Evolutionary conservation across 345 rosid species (phyloP).

Genomic region (Brassica napus): Da-Ae NC_063448.1:3661501-3662000

Average conservation of each 20-base stretch:
- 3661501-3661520: neutral
- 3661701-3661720: neutral
- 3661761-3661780: neutral
- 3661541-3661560: too few relatives aligned
- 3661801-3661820: neutral
- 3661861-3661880: neutral
- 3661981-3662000: neutral
- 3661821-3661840: neutral
- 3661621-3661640: too few relatives aligned
- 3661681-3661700: too few relatives aligned
- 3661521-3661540: too few relatives aligned
- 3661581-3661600: too few relatives aligned
- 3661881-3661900: neutral
- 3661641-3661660: too few relatives aligned
- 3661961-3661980: neutral
- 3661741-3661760: neutral
- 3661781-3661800: neutral
- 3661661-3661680: too few relatives aligned
- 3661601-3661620: too few relatives aligned
- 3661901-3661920: neutral
- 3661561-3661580: too few relatives aligned
- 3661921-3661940: neutral
- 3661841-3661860: neutral
- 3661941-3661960: neutral
- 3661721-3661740: neutral